Conservation (phyloP, 139 green algal species). For the Chlamydomonas urium region DNA sequence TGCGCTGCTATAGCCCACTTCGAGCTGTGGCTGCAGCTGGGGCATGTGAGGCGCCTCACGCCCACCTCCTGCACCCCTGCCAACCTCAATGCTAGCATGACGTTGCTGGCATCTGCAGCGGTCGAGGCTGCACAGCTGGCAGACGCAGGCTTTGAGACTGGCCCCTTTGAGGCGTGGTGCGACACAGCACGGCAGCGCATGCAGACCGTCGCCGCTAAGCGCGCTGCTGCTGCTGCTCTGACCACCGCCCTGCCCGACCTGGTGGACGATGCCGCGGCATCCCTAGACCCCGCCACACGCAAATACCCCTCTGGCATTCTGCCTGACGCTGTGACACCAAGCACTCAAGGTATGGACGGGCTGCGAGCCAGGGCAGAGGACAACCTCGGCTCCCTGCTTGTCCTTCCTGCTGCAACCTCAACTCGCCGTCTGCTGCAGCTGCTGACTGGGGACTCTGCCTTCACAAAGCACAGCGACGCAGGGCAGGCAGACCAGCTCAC, state of each 20-base stretch:
- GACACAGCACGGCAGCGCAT: background rate
- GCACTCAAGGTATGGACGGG: background rate
- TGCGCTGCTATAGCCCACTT: slow-evolving; percentile 27
- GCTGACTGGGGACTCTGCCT: no score
- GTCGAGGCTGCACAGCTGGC: slow-evolving; percentile 27
- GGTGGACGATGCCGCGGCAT: background rate
- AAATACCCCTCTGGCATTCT: background rate
- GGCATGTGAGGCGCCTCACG: slow-evolving; percentile 4
- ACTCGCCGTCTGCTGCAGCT: background rate
- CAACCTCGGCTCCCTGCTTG: slow-evolving; percentile 2
- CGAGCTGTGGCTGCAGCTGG: slow-evolving; percentile 36
- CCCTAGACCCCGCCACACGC: background rate
- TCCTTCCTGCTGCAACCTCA: background rate
- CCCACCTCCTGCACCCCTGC: slow-evolving; percentile 7
- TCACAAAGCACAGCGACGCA: no score
- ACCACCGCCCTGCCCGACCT: background rate
- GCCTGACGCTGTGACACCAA: background rate
- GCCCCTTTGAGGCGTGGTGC: slow-evolving; percentile 21
- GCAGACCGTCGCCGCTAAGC: background rate
- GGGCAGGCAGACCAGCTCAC: no score
- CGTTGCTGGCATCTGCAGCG: slow-evolving; percentile 30
- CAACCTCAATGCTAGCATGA: slow-evolving; percentile 22
- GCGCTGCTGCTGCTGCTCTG: background rate
- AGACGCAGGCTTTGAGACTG: slow-evolving; percentile 15
- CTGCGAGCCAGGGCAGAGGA: background rate